Conservation (phyloP, 192 early-diverging fungal species). For the Backusella parvicylindrica region DNA sequence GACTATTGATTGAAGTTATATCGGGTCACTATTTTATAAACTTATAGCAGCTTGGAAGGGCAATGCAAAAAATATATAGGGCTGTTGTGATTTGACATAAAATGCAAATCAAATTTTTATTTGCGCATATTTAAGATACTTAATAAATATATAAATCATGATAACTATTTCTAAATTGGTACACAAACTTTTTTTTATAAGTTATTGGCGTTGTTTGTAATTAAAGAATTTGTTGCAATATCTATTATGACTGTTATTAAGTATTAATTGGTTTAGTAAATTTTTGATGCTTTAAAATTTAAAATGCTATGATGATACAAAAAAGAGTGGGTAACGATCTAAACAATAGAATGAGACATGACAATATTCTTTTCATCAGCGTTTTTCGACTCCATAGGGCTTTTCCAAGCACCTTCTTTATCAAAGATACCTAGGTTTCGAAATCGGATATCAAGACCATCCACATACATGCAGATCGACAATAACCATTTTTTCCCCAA, state of each 20-base stretch:
- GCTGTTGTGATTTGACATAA: too few species aligned
- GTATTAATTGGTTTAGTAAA: not conserved
- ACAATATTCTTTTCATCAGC: not conserved
- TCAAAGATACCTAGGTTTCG: conserved; percentile 16
- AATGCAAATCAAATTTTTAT: not conserved
- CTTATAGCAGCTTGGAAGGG: not conserved
- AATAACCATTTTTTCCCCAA: conserved; percentile 20
- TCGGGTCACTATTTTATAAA: not conserved
- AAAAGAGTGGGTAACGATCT: not conserved
- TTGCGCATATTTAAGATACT: not conserved
- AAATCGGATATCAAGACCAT: conserved; percentile 24
- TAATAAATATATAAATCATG: not conserved
- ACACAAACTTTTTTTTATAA: not conserved
- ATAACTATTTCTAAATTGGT: not conserved
- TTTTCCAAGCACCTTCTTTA: conserved; percentile 17
- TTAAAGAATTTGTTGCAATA: not conserved
- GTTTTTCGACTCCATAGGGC: not conserved
- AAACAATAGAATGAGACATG: not conserved
- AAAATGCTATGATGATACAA: not conserved
- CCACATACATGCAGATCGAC: conserved; percentile 25
- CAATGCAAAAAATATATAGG: too few species aligned
- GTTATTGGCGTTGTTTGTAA: too few species aligned
- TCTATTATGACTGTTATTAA: not conserved
- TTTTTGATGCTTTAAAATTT: not conserved
- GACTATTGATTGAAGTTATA: not conserved